Conservation (phyloP, 331 rosid species). For the Ulmus americana region DNA sequence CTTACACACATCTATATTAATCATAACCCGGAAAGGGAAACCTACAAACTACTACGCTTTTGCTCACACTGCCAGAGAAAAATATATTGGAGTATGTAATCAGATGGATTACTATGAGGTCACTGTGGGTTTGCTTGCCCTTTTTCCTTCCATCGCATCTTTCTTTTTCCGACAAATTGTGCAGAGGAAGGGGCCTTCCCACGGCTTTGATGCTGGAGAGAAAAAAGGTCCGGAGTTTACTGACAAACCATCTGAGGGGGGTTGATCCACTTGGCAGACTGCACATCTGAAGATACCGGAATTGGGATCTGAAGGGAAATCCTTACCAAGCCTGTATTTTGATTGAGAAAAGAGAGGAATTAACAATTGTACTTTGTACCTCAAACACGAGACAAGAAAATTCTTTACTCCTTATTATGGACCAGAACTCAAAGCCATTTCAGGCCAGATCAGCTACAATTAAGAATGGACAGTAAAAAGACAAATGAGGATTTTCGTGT, state of each 20-base stretch:
- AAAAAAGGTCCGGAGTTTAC: constrained; percentile 78
- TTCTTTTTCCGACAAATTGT: constrained; percentile 73
- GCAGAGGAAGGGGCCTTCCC: constrained; percentile 99
- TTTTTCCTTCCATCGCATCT: constrained; percentile 98
- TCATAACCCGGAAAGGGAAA: constrained; percentile 37
- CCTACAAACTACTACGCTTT: constrained; percentile 26
- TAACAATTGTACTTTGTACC: neutral
- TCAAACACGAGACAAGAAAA: neutral
- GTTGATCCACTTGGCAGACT: constrained; percentile 90
- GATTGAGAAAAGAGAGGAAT: constrained; percentile 11
- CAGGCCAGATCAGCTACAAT: neutral
- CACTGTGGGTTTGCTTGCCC: constrained; percentile 55
- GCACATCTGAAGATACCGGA: constrained; percentile 87
- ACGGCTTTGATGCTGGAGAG: constrained; percentile 75
- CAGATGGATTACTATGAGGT: constrained; percentile 47
- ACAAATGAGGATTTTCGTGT: neutral
- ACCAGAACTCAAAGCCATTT: neutral
- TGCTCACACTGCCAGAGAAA: constrained; percentile 83
- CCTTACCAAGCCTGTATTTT: constrained; percentile 85
- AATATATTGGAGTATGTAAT: constrained; percentile 49
- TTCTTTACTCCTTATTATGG: too few relatives aligned
- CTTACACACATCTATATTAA: constrained; percentile 52
- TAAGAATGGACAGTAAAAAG: neutral
- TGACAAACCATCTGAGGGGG: constrained; percentile 63
- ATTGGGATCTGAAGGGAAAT: constrained; percentile 51